Base-by-base conservation (phyloP, 257 asterid genomes). In the Rehmannia glutinosa region DNA sequence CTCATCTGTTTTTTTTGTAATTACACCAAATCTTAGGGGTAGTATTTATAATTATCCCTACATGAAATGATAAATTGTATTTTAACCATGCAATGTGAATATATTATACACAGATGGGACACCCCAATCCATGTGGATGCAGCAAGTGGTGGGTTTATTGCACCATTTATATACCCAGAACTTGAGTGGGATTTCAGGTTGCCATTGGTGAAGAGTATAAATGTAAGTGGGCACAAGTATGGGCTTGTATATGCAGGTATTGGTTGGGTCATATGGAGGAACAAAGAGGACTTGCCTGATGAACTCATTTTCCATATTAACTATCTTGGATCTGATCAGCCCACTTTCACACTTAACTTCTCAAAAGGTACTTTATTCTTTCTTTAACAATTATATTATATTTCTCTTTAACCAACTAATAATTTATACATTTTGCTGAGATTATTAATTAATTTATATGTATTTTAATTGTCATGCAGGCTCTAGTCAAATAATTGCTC, bases 71-170 rank as follows among this genome's bases (percentile, higher is more conserved):
- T n/a, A n/a, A n/a, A n/a, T n/a, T n/a, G n/a, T n/a, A n/a, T n/a
- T n/a, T n/a, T n/a, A n/a, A n/a, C n/a, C 24, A 55, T 55, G 39
- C 25, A 39, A 39, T 8, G 1, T 50, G 30, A 6, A 42, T 53
- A 35, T 23, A 6, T 19, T 32, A 0, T 19, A 3, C 58, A 55
- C 72, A 89, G 96, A 49, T 91, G 96, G 97, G 87, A 83, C 68
- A 91, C 97, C 12, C 96, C 97, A n/a, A 91, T 91, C 68, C 97
- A 91, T 66, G 97, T 91, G 39, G 97, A 91, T 69, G 97, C 97
- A 10, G 96, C 97, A 6, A 91, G 97, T 76, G 97, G 95, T 42
- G 97, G 97, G 6, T 91, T 91, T 35, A 91, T 91, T 42, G 97
- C 97, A 3, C 97, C 97, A 24, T 91, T 91, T 55, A 15, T 91